phyloP scores from a whole-genome alignment of 2,329 filamentous ascomycete species.

The Fonsecaea erecta region DNA sequence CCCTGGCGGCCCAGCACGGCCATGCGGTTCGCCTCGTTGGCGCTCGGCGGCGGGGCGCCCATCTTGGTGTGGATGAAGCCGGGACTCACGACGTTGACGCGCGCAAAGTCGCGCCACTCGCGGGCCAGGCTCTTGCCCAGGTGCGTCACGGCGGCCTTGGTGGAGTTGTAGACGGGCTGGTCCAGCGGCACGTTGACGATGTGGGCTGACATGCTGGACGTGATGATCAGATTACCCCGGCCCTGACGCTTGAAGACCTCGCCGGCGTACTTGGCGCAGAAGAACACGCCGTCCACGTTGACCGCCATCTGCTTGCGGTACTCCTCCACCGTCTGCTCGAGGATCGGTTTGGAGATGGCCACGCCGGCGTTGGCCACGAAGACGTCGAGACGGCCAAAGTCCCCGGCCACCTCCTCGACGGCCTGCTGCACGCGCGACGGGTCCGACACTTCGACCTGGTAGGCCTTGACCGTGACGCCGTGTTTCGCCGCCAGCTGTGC shows the following conservation, averaged over 20 bases:
- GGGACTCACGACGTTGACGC: constrained; percentile 61
- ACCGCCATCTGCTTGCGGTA: constrained; percentile 60
- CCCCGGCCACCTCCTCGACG: constrained; percentile 43
- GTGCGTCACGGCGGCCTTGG: constrained; percentile 62
- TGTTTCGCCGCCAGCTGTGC: not conserved
- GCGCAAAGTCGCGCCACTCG: constrained; percentile 58
- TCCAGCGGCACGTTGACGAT: constrained; percentile 56
- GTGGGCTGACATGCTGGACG: constrained; percentile 56
- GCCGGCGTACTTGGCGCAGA: constrained; percentile 52
- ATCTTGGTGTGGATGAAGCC: constrained; percentile 63
- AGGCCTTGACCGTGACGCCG: not conserved
- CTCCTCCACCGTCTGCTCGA: constrained; percentile 59
- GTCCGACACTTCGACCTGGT: not conserved
- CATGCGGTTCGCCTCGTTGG: constrained; percentile 58
- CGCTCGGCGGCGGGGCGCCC: constrained; percentile 50
- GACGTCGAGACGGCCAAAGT: constrained; percentile 53
- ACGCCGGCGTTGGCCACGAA: constrained; percentile 56
- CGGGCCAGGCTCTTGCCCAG: constrained; percentile 61
- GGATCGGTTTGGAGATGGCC: constrained; percentile 59
- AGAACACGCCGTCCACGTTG: constrained; percentile 58
- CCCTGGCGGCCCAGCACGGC: constrained; percentile 48
- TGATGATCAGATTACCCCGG: constrained; percentile 59
- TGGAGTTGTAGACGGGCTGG: constrained; percentile 57
- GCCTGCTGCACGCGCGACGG: constrained; percentile 29
- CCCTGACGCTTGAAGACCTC: constrained; percentile 52